These are phyloP conservation scores for Apophysomyces trapeziformis DNA, from an alignment of 371 early-diverging fungal species.

Conservation along the genomic window DNA sequence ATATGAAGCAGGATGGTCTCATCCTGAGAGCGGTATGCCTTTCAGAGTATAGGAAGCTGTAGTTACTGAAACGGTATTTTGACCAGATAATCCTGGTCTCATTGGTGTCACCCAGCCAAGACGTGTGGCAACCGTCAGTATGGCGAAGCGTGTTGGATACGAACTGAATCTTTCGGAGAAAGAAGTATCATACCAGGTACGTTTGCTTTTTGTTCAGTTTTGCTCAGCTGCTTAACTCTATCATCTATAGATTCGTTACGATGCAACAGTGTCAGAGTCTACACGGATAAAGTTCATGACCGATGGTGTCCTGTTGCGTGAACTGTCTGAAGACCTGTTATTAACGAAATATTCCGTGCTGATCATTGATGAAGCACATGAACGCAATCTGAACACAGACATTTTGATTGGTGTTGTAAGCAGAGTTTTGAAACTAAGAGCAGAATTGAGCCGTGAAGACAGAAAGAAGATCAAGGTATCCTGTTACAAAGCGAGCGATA, in stretches of 20 bases:
- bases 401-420: slow-evolving; percentile 95
- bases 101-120: slow-evolving; percentile 99
- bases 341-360: slow-evolving; percentile 93
- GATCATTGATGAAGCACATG: slow-evolving; percentile 99
- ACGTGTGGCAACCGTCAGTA: slow-evolving; percentile 98
- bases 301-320: slow-evolving; percentile 98
- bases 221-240: slow-evolving; percentile 55
- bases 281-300: slow-evolving; percentile 99
- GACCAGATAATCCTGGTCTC: slow-evolving; percentile 75
- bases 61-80: too few relatives aligned
- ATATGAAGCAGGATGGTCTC: slow-evolving; percentile 96
- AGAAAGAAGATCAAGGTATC: slow-evolving; percentile 56
- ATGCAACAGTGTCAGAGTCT: slow-evolving; percentile 71
- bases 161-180: slow-evolving; percentile 78
- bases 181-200: slow-evolving; percentile 63
- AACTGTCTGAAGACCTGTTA: slow-evolving; percentile 87
- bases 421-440: slow-evolving; percentile 76
- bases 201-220: not conserved
- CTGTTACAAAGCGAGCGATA: not conserved
- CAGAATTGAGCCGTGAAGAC: slow-evolving; percentile 60
- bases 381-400: slow-evolving; percentile 98
- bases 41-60: not conserved
- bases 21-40: slow-evolving; percentile 65
- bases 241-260: slow-evolving; percentile 89
- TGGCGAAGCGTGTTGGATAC: slow-evolving; percentile 93